Percentiles rank a stretch among this genome's conserved stretches.
Evolutionary conservation across 2,329 filamentous ascomycete genomes (phyloP).

Genomic region (Macrophomina pseudophaseolina): DNA sequence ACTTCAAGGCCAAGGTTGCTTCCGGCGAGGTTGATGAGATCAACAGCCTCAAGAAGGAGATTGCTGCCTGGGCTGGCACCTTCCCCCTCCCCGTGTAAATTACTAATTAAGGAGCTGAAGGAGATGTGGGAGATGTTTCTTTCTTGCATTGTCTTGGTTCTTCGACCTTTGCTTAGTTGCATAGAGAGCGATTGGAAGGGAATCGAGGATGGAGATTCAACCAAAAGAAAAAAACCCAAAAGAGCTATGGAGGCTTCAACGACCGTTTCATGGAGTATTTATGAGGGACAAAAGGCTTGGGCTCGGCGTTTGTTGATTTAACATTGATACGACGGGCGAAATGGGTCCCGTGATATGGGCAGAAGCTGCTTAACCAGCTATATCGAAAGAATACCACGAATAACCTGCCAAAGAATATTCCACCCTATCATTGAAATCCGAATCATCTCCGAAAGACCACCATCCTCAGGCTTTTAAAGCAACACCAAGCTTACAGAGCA

Average conservation of each 20-base stretch:
- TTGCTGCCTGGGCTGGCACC: constrained; percentile 80
- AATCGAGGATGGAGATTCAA: constrained; percentile 8
- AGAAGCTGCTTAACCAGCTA: constrained; percentile 23
- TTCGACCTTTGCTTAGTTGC: not conserved
- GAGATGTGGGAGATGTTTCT: not conserved
- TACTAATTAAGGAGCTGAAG: not conserved
- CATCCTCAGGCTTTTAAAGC: too few species aligned
- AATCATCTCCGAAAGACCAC: too few species aligned
- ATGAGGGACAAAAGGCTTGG: constrained; percentile 21
- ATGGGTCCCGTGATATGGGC: not conserved
- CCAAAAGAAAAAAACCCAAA: constrained; percentile 4
- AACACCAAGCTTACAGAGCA: too few species aligned
- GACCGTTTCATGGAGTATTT: constrained; percentile 25
- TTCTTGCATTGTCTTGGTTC: constrained; percentile 19
- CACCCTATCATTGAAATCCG: too few species aligned
- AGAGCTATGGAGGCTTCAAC: constrained; percentile 20
- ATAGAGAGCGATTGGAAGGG: constrained; percentile 8
- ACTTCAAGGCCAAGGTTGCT: constrained; percentile 94
- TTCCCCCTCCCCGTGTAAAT: constrained; percentile 86
- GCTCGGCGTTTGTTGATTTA: constrained; percentile 19
- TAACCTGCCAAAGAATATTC: not conserved
- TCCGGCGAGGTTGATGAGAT: constrained; percentile 80
- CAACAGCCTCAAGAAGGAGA: constrained; percentile 84
- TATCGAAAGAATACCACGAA: constrained; percentile 4
- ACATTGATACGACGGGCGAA: not conserved